A percentile compares a stretch with the other conserved stretches of the same genome.
Conservation (phyloP, 108 stramenopile genomes). For the Fistulifera solaris region DNA sequence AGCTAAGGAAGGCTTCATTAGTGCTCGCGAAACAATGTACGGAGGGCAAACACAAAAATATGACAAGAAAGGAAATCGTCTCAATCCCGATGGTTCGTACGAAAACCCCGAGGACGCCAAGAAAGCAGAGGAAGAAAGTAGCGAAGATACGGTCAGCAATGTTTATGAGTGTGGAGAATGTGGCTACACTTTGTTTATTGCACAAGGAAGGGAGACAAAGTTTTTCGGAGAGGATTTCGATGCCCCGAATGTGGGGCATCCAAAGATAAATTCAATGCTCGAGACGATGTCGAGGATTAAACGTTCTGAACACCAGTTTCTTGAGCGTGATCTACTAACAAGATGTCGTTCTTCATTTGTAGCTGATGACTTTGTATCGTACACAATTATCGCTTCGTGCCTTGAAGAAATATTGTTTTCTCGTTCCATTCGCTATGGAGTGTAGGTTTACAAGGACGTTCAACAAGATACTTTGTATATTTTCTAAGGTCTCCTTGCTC, state of each 20-base stretch:
- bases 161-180: constrained; percentile 73
- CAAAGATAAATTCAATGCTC: constrained; percentile 55
- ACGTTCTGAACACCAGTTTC: too few relatives aligned
- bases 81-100: constrained; percentile 49
- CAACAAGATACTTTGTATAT: too few relatives aligned
- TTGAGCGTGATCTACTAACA: too few relatives aligned
- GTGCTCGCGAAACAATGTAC: constrained; percentile 52
- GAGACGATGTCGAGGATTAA: constrained; percentile 8
- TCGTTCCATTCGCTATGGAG: too few relatives aligned
- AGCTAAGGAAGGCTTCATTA: constrained; percentile 48
- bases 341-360: too few relatives aligned
- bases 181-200: constrained; percentile 84
- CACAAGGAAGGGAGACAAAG: constrained; percentile 79
- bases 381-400: too few relatives aligned
- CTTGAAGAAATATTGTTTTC: too few relatives aligned
- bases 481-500: too few relatives aligned
- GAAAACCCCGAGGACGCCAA: constrained; percentile 41
- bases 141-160: constrained; percentile 25
- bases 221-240: constrained; percentile 76
- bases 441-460: too few relatives aligned
- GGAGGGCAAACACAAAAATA: constrained; percentile 37
- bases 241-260: constrained; percentile 83
- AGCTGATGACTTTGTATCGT: too few relatives aligned
- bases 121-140: constrained; percentile 20
- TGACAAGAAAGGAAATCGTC: constrained; percentile 31